These are phyloP conservation scores for Talaromyces ruber DNA, from an alignment of 495 filamentous ascomycete genomes.

Conservation along the genomic window DNA sequence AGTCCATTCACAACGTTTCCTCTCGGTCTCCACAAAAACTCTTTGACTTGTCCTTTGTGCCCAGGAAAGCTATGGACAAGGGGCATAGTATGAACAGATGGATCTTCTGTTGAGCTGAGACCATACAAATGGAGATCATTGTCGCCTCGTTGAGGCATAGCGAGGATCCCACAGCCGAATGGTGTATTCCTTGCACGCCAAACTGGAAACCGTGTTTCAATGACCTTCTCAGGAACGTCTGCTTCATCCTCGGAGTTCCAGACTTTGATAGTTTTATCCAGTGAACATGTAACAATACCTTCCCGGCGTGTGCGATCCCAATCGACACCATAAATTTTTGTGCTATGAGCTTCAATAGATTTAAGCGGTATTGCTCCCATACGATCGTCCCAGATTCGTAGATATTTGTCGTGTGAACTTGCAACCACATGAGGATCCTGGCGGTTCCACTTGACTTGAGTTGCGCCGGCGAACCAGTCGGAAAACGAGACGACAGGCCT, in stretches of 20 bases:
- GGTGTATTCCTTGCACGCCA: constrained; percentile 93
- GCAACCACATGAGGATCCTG: constrained; percentile 79
- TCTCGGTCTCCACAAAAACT: constrained; percentile 85
- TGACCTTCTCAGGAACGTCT: constrained; percentile 61
- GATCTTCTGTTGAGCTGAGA: constrained; percentile 40
- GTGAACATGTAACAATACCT: constrained; percentile 74
- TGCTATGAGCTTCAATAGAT: constrained; percentile 83
- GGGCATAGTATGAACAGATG: constrained; percentile 33
- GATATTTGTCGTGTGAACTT: constrained; percentile 78
- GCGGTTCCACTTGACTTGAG: constrained; percentile 92
- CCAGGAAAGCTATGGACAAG: constrained; percentile 69
- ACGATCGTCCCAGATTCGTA: constrained; percentile 87
- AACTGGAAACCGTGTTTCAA: constrained; percentile 76
- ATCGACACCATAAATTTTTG: constrained; percentile 93
- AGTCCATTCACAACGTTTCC: constrained; percentile 60
- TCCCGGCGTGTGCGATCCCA: constrained; percentile 75
- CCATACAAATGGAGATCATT: constrained; percentile 83
- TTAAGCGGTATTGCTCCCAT: constrained; percentile 70
- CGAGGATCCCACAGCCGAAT: constrained; percentile 77
- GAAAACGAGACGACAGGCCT: constrained; percentile 74
- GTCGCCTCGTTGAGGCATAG: constrained; percentile 86
- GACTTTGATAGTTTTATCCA: constrained; percentile 89
- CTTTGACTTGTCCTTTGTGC: constrained; percentile 81
- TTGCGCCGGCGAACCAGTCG: constrained; percentile 91
- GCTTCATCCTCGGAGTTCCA: constrained; percentile 70